Conservation (phyloP, 441 rosid genomes). For the Biscutella laevigata region DNA sequence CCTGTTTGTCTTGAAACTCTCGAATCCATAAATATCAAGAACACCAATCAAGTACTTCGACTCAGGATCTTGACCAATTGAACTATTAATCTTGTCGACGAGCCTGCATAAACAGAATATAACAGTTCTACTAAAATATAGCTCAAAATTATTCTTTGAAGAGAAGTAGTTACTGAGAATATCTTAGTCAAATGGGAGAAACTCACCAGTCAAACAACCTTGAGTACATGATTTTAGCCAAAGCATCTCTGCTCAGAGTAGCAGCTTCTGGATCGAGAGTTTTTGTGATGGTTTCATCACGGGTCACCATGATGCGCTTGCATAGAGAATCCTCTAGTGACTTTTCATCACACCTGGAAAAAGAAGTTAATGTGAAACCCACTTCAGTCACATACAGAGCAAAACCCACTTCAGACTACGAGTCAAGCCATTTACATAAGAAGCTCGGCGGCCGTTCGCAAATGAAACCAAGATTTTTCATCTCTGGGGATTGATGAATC, state of each 20-base stretch:
- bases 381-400: slow-evolving; percentile 6
- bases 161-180: slow-evolving; percentile 10
- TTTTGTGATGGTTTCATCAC: slow-evolving; percentile 91
- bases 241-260: slow-evolving; percentile 69
- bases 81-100: slow-evolving; percentile 72
- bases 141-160: slow-evolving; percentile 8
- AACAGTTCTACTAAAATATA: not conserved
- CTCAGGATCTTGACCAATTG: slow-evolving; percentile 84
- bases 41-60: slow-evolving; percentile 85
- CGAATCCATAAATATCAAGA: slow-evolving; percentile 15
- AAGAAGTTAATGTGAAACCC: slow-evolving; percentile 12
- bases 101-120: slow-evolving; percentile 46
- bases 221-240: slow-evolving; percentile 84
- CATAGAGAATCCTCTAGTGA: slow-evolving; percentile 88
- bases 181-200: slow-evolving; percentile 13
- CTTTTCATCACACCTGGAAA: slow-evolving; percentile 68
- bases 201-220: slow-evolving; percentile 87
- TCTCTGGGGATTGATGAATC: slow-evolving; percentile 87
- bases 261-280: slow-evolving; percentile 89
- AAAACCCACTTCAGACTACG: slow-evolving; percentile 9
- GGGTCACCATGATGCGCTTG: slow-evolving; percentile 88
- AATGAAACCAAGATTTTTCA: slow-evolving; percentile 77
- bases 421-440: slow-evolving; percentile 41
- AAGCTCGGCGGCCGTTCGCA: slow-evolving; percentile 78
- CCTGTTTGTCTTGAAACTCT: no score